Conservation (phyloP, 805 yeast genomes). For the Suhomyces xylopsoci region DNA sequence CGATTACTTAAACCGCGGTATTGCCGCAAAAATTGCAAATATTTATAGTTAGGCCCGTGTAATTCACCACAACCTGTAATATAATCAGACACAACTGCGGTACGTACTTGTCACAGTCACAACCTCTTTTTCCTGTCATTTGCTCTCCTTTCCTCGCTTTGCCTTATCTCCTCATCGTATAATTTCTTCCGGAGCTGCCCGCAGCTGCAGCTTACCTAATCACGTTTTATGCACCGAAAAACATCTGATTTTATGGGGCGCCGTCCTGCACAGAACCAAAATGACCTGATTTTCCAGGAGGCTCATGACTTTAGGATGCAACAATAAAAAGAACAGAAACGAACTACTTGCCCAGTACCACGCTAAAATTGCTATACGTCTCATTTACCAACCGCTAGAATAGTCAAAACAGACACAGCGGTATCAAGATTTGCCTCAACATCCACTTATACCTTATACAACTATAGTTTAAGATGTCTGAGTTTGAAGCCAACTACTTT, state of each 20-base stretch:
- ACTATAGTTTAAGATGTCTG: constrained; percentile 8
- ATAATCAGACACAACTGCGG: not conserved
- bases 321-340: not conserved
- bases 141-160: not conserved
- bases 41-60: not conserved
- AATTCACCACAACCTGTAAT: not conserved
- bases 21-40: not conserved
- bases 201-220: constrained; percentile 1
- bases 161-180: not conserved
- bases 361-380: not conserved
- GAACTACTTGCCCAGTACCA: not conserved
- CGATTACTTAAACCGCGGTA: not conserved
- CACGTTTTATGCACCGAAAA: not conserved
- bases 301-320: not conserved
- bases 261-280: constrained; percentile 3
- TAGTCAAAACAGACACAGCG: not conserved
- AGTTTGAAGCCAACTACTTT: constrained; percentile 12
- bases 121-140: not conserved
- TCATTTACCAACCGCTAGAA: not conserved
- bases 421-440: not conserved
- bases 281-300: constrained; percentile 9
- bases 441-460: not conserved
- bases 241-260: constrained; percentile 1
- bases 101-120: not conserved
- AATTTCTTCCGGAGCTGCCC: not conserved